A percentile compares a stretch with the other conserved stretches of the same genome.
Conservation (phyloP, 1,139 yeast genomes). For the Nakaseomyces kungkrabaensis region DNA sequence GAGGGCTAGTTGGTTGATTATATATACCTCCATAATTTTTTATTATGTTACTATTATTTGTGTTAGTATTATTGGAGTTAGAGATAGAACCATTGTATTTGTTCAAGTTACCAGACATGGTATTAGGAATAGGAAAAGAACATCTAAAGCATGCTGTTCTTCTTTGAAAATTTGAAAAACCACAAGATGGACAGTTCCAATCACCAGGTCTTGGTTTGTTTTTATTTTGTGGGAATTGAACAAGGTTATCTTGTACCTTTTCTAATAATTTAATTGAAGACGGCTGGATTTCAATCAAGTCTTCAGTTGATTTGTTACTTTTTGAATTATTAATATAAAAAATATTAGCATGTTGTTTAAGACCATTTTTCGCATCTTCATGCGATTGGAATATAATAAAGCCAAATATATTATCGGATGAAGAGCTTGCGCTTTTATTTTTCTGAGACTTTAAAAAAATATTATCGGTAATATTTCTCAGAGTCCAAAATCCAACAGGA, state of each 20-base stretch:
- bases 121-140: slow-evolving; percentile 73
- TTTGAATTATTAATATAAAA: background rate
- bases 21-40: slow-evolving; percentile 8
- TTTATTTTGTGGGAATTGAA: slow-evolving; percentile 81
- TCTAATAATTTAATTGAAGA: slow-evolving; percentile 71
- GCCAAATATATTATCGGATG: slow-evolving; percentile 44
- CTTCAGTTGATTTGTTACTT: slow-evolving; percentile 33
- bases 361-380: slow-evolving; percentile 73
- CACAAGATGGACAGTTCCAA: slow-evolving; percentile 96
- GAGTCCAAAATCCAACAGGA: slow-evolving; percentile 84
- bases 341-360: slow-evolving; percentile 60
- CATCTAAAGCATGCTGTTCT: slow-evolving; percentile 92
- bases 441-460: slow-evolving; percentile 7
- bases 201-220: slow-evolving; percentile 95
- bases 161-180: slow-evolving; percentile 89
- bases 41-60: slow-evolving; percentile 6
- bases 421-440: background rate
- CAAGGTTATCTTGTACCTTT: slow-evolving; percentile 66
- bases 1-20: background rate
- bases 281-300: slow-evolving; percentile 76
- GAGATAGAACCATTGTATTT: background rate
- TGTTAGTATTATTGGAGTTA: slow-evolving; percentile 32
- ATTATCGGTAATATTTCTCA: slow-evolving; percentile 36
- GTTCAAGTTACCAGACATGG: background rate
- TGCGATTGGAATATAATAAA: slow-evolving; percentile 79